Conservation (phyloP, 257 asterid genomes). For the Fraxinus cuspidata region DNA sequence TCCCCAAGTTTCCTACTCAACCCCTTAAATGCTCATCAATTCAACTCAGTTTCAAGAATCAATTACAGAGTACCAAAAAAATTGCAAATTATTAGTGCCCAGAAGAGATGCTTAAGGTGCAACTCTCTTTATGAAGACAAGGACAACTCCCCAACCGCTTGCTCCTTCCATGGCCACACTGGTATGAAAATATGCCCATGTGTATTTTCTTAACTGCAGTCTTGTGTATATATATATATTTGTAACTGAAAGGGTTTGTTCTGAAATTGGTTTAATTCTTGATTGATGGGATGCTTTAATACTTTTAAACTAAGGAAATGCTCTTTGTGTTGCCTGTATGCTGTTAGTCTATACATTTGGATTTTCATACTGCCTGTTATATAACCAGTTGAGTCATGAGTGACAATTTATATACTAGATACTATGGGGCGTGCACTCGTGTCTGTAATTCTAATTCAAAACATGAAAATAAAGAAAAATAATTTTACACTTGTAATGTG, state of each 20-base stretch:
- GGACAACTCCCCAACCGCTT: conserved; percentile 51
- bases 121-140: conserved; percentile 44
- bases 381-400: neutral
- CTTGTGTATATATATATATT: no score
- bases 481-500: neutral
- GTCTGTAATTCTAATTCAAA: neutral
- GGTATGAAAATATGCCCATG: conserved; percentile 34
- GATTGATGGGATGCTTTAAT: neutral
- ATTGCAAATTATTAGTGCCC: conserved; percentile 37
- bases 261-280: neutral
- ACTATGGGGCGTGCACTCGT: neutral
- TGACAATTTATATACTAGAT: neutral
- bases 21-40: conserved; percentile 11
- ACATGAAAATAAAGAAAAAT: neutral
- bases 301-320: no score
- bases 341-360: neutral
- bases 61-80: conserved; percentile 25
- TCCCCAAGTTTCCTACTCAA: neutral
- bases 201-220: neutral
- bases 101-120: conserved; percentile 66
- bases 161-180: conserved; percentile 67
- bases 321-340: no score
- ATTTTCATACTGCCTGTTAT: neutral
- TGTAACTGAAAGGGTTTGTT: neutral
- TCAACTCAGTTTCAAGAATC: conserved; percentile 21